Evolutionary conservation across 352 stramenopile genomes (phyloP).

Genomic region (Sclerospora graminicola): DNA sequence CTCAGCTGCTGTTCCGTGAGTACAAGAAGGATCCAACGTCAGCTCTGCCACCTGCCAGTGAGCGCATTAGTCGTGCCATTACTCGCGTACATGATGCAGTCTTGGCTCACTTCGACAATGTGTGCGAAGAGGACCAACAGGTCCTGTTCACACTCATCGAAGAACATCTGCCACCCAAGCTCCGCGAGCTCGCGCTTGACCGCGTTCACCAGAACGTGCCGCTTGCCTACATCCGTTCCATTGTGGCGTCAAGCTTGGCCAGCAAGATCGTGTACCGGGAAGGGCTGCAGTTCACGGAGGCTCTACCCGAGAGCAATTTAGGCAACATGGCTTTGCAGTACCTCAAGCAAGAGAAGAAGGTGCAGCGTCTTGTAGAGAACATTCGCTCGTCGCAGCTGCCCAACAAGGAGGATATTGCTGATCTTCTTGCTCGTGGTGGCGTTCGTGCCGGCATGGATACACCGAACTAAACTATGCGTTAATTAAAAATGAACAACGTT

Average conservation of each 20-base stretch:
- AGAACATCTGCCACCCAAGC: constrained; percentile 90
- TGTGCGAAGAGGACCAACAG: constrained; percentile 75
- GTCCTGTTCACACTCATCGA: constrained; percentile 80
- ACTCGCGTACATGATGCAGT: constrained; percentile 94
- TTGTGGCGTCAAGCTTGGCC: constrained; percentile 92
- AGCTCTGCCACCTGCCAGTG: constrained; percentile 86
- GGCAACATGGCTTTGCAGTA: constrained; percentile 89
- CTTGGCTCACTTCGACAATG: constrained; percentile 85
- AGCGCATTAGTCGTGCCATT: constrained; percentile 94
- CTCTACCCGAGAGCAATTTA: constrained; percentile 86
- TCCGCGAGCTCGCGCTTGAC: constrained; percentile 91
- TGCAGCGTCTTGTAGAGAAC: constrained; percentile 76
- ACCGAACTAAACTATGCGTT: constrained; percentile 16
- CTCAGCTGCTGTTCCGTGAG: constrained; percentile 96
- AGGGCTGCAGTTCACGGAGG: constrained; percentile 92
- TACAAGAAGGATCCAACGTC: constrained; percentile 85
- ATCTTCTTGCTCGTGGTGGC: constrained; percentile 61
- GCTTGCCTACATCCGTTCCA: constrained; percentile 94
- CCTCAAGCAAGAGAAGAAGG: constrained; percentile 92
- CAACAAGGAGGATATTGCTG: constrained; percentile 59
- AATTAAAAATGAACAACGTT: constrained; percentile 4
- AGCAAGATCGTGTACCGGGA: constrained; percentile 98
- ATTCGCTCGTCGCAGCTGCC: constrained; percentile 37
- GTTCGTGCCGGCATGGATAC: constrained; percentile 63
- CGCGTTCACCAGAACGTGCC: constrained; percentile 89